A percentile compares a stretch with the other conserved stretches of the same genome.
These are phyloP conservation scores for Globisporangium rhizosaccharum DNA, from an alignment of 352 stramenopile species.

Conservation along the genomic window DNA sequence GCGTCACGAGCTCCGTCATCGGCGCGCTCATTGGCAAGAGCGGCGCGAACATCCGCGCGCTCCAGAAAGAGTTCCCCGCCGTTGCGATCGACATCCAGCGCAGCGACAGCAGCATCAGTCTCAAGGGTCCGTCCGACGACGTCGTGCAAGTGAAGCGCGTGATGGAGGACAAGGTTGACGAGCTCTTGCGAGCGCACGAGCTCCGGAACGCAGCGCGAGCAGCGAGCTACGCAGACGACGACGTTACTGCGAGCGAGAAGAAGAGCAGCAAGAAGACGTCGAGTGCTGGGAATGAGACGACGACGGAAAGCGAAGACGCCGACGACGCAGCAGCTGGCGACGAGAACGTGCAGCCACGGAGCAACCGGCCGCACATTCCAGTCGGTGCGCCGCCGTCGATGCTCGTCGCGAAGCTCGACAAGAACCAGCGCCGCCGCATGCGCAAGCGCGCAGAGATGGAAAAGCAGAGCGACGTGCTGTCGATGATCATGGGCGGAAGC, in stretches of 20 bases:
- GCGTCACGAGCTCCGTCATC: slow-evolving; percentile 39
- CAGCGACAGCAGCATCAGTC: slow-evolving; percentile 37
- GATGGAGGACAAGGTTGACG: slow-evolving; percentile 70
- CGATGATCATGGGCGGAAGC: slow-evolving; percentile 40
- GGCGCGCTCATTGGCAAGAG: slow-evolving; percentile 77
- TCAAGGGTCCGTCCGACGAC: slow-evolving; percentile 47
- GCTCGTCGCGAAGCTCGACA: slow-evolving; percentile 49
- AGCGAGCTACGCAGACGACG: slow-evolving; percentile 44
- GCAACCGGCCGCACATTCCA: slow-evolving; percentile 14
- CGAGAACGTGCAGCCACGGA: slow-evolving; percentile 27
- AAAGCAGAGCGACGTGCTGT: slow-evolving; percentile 53
- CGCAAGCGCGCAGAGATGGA: slow-evolving; percentile 78
- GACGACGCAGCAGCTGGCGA: slow-evolving; percentile 7
- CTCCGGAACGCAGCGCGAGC: slow-evolving; percentile 7
- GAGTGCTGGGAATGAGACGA: neutral
- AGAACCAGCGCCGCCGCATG: slow-evolving; percentile 77
- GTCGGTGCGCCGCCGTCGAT: slow-evolving; percentile 29
- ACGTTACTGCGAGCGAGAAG: slow-evolving; percentile 32
- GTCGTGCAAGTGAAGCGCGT: slow-evolving; percentile 49
- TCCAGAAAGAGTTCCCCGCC: slow-evolving; percentile 58
- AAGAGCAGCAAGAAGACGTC: slow-evolving; percentile 8
- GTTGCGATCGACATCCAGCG: slow-evolving; percentile 66
- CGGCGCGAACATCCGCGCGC: slow-evolving; percentile 61
- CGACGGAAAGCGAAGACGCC: neutral
- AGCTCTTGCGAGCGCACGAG: slow-evolving; percentile 26